Percentiles rank a stretch among this genome's conserved stretches.
These are phyloP conservation scores for Backusella westeae DNA, from an alignment of 192 early-diverging fungal genomes.

Conservation along the genomic window DNA sequence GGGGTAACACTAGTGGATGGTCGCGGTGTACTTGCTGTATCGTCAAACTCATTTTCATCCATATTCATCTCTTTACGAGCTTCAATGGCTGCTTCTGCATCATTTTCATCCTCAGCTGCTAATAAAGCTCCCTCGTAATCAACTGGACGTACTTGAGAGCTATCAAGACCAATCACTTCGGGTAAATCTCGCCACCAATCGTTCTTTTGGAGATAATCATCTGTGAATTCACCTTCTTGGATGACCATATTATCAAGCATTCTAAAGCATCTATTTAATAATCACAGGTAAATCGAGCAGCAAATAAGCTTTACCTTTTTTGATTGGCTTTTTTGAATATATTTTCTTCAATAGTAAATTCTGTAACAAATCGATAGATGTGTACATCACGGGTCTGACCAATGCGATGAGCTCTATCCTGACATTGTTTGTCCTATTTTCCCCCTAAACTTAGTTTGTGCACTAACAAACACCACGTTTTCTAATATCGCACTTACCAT, in stretches of 20 bases:
- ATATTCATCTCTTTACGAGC: conserved; percentile 11
- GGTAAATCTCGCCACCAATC: conserved; percentile 63
- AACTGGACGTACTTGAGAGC: conserved; percentile 14
- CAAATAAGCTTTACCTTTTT: conserved; percentile 43
- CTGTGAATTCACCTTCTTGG: conserved; percentile 75
- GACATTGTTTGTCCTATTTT: conserved; percentile 58
- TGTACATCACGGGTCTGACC: conserved; percentile 72
- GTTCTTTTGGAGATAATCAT: conserved; percentile 58
- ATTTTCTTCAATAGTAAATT: conserved; percentile 74
- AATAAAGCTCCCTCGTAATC: conserved; percentile 60
- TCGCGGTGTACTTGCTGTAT: conserved; percentile 22
- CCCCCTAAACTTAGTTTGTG: conserved; percentile 35
- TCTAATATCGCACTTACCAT: conserved; percentile 40
- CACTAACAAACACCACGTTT: not conserved
- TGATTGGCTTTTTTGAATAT: conserved; percentile 78
- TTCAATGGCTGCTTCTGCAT: conserved; percentile 50
- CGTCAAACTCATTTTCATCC: conserved; percentile 63
- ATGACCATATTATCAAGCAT: conserved; percentile 80
- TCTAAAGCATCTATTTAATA: conserved; percentile 14
- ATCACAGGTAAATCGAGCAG: not conserved
- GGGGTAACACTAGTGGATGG: not conserved
- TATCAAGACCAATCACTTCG: conserved; percentile 43
- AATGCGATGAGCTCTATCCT: conserved; percentile 69
- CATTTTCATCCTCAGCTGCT: conserved; percentile 60
- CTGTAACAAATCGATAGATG: conserved; percentile 74